Evolutionary conservation across 139 green algal genomes (phyloP), one percentile per base, ranked within the genome.

Genomic region (Coelastrella sp.): DNA sequence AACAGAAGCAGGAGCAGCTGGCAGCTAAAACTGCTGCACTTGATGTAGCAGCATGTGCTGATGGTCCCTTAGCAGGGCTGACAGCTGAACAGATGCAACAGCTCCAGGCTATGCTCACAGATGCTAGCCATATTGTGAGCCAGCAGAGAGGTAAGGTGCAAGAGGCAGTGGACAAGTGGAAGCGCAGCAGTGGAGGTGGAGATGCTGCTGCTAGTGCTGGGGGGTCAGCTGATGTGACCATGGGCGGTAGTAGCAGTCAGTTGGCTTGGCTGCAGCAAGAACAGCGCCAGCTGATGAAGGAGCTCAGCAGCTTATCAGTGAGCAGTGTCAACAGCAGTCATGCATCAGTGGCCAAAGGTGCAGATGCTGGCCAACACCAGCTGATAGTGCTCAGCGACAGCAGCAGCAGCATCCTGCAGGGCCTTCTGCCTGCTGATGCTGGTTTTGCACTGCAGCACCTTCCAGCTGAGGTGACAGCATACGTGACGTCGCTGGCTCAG

Each of bases 1-100:
- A 88, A 49, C 25, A 88, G n/a, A 63, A 68, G 84, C 84, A 88
- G 84, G 68, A 59, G 25, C 66, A 81, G 68, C 66, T 88, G 5
- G 70, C 84, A 57, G 68, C 66, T 19, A 66, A 70, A 57, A n/a
- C 57, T 11, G 84, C 84, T 12, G 68, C 49, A 19, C 27, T 87
- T 7, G 82, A 87, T 78, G 61, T 87, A 10, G 82, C 82, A 65
- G 63, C 61, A 68, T 24, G 24, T 61, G 61, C 27, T 35, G 27
- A 25, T 7, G 82, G 82, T 14, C 82, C 82, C 25, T 68, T 87
- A 19, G 82, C 82, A 20, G 82, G 63, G 12, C 14, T 87, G 25
- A 25, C 14, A 3, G 20, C 82, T 56, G 61, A 87, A 25, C 82
- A 87, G 63, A 27, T 78, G 8, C 17, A 20, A 7, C 25, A 87